Evolutionary conservation across 1,284 basidiomycete genomes (phyloP).

Genomic region (Ustilago curta): DNA sequence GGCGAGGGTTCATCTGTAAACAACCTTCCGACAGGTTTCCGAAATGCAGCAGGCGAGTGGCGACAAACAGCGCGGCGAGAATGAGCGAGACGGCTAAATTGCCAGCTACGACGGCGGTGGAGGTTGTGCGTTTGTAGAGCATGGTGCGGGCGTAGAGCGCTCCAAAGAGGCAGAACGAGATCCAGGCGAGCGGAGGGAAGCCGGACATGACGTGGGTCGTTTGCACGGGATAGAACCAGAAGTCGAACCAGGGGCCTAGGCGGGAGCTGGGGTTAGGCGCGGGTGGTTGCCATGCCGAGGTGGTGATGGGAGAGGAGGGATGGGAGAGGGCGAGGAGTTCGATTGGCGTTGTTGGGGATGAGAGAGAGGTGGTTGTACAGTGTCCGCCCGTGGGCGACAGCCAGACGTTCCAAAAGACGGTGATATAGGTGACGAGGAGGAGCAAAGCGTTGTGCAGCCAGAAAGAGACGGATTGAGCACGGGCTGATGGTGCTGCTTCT

Average conservation of each 20-base stretch:
- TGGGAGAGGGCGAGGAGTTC: conserved; percentile 12
- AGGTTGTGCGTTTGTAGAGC: conserved; percentile 23
- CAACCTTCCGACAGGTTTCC: conserved; percentile 58
- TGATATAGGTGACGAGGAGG: conserved; percentile 28
- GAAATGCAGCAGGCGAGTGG: conserved; percentile 49
- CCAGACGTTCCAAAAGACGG: conserved; percentile 54
- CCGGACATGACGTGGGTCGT: conserved; percentile 43
- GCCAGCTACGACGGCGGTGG: conserved; percentile 12
- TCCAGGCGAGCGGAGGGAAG: conserved; percentile 60
- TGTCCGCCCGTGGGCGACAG: conserved; percentile 35
- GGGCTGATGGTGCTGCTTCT: conserved; percentile 2
- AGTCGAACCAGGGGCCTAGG: conserved; percentile 45
- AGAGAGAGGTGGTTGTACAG: conserved; percentile 15
- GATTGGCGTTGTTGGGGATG: conserved; percentile 4
- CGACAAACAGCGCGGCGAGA: conserved; percentile 48
- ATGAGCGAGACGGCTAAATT: conserved; percentile 24
- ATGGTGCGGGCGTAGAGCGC: conserved; percentile 55
- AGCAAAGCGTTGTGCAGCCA: conserved; percentile 40
- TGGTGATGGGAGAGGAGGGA: not conserved
- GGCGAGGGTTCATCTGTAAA: conserved; percentile 38
- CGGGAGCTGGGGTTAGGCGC: conserved; percentile 7
- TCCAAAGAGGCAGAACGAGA: conserved; percentile 57
- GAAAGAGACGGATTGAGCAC: conserved; percentile 24
- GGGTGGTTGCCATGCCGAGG: not conserved
- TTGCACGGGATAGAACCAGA: conserved; percentile 46